Percentiles rank a stretch among this genome's conserved stretches.
These are phyloP conservation scores for Termitomyces sp. DNA, from an alignment of 768 basidiomycete genomes.

Conservation along the genomic window DNA sequence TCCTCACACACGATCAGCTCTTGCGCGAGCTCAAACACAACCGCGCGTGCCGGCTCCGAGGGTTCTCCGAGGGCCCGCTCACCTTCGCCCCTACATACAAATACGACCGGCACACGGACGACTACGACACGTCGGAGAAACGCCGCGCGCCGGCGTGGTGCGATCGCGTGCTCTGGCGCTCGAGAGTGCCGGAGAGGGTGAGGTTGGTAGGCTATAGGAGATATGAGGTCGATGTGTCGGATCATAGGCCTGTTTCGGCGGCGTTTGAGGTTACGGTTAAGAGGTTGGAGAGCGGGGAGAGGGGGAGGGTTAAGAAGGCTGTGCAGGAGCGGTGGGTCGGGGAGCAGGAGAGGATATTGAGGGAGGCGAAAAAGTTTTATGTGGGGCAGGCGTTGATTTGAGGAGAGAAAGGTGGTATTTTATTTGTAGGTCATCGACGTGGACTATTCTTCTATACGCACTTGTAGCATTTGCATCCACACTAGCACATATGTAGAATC, in stretches of 20 bases:
- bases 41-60: conserved; percentile 80
- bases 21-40: conserved; percentile 86
- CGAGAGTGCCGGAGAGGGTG: conserved; percentile 54
- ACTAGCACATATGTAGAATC: no score
- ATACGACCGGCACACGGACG: conserved; percentile 74
- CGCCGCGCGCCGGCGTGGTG: conserved; percentile 93
- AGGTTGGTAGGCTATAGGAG: conserved; percentile 67
- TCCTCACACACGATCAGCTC: conserved; percentile 83
- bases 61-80: conserved; percentile 79
- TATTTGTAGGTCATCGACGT: background rate
- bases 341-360: conserved; percentile 38
- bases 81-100: conserved; percentile 92
- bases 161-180: conserved; percentile 85
- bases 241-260: conserved; percentile 87
- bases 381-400: conserved; percentile 24
- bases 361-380: conserved; percentile 39
- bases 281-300: conserved; percentile 54
- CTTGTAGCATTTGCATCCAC: background rate
- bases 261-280: conserved; percentile 76
- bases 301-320: conserved; percentile 52
- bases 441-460: background rate
- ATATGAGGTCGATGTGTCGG: conserved; percentile 85
- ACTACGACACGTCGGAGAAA: conserved; percentile 90
- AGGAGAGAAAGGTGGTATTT: background rate
- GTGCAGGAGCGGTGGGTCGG: conserved; percentile 55